phyloP scores from a whole-genome alignment of 768 basidiomycete genomes.

The Lactifluus piperatus region DNA sequence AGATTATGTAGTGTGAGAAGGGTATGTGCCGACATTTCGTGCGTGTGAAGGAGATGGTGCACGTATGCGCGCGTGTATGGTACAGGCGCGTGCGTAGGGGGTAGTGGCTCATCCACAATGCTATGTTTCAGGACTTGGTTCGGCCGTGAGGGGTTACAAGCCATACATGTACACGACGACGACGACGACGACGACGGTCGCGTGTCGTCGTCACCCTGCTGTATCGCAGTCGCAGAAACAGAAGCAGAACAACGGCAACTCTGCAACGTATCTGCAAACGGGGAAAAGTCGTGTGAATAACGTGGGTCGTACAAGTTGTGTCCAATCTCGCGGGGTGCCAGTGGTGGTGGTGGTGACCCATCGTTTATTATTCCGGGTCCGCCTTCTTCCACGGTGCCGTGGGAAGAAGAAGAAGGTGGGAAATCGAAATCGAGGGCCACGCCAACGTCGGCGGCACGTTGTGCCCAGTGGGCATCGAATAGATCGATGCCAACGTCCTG shows the following conservation, averaged over 20 bases:
- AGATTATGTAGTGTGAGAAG: constrained; percentile 73
- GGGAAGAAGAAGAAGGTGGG: too few species aligned
- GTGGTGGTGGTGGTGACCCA: too few species aligned
- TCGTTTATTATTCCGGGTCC: too few species aligned
- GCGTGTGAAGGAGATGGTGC: constrained; percentile 80
- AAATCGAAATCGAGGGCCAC: constrained; percentile 75
- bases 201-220: constrained; percentile 35
- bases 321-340: constrained; percentile 41
- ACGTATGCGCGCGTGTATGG: constrained; percentile 54
- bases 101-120: constrained; percentile 14
- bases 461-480: constrained; percentile 68
- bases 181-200: too few species aligned
- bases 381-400: too few species aligned
- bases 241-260: constrained; percentile 13
- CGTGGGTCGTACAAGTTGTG: constrained; percentile 58
- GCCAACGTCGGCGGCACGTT: constrained; percentile 56
- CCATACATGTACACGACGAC: constrained; percentile 24
- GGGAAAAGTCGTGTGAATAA: constrained; percentile 54
- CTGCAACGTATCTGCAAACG: constrained; percentile 44
- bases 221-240: too few species aligned
- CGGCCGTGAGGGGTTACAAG: constrained; percentile 23
- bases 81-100: constrained; percentile 29
- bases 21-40: constrained; percentile 83
- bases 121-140: constrained; percentile 19
- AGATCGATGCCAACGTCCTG: constrained; percentile 61